Conservation (phyloP, 495 filamentous ascomycete genomes). For the Tuber microsphaerosporum region DNA sequence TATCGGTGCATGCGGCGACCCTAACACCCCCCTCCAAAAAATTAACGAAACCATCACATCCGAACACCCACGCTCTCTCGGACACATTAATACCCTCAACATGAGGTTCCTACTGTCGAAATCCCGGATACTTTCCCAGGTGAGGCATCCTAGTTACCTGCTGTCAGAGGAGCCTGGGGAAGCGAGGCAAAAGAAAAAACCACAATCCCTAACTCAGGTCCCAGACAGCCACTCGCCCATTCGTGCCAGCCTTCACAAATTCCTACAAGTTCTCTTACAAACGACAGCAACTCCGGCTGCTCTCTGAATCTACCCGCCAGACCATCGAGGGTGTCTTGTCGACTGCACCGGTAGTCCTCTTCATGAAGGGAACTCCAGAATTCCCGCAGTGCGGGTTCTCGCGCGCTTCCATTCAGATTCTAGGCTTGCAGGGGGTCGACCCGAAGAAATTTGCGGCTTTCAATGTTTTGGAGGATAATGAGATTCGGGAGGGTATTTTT, state of each 20-base stretch:
- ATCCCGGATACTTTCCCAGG: constrained; percentile 24
- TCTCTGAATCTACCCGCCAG: constrained; percentile 66
- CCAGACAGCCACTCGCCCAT: constrained; percentile 17
- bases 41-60: constrained; percentile 5
- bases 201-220: constrained; percentile 3
- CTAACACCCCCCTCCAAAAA: background rate
- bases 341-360: constrained; percentile 85
- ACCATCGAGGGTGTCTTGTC: constrained; percentile 83
- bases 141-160: constrained; percentile 1
- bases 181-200: constrained; percentile 2
- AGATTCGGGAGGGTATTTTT: constrained; percentile 69
- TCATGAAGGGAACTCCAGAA: constrained; percentile 98
- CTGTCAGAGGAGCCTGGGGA: constrained; percentile 8
- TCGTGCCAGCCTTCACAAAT: constrained; percentile 14
- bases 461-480: constrained; percentile 88
- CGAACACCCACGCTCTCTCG: background rate
- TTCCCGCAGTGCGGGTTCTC: constrained; percentile 98
- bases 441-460: constrained; percentile 94
- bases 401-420: constrained; percentile 85
- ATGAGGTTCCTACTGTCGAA: constrained; percentile 22
- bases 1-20: background rate
- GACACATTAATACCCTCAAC: background rate
- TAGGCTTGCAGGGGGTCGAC: constrained; percentile 89
- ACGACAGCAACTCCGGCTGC: constrained; percentile 50
- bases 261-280: constrained; percentile 15